Evolutionary conservation across 1,284 basidiomycete genomes (phyloP).

Genomic region (Apiotrichum sp.): DNA sequence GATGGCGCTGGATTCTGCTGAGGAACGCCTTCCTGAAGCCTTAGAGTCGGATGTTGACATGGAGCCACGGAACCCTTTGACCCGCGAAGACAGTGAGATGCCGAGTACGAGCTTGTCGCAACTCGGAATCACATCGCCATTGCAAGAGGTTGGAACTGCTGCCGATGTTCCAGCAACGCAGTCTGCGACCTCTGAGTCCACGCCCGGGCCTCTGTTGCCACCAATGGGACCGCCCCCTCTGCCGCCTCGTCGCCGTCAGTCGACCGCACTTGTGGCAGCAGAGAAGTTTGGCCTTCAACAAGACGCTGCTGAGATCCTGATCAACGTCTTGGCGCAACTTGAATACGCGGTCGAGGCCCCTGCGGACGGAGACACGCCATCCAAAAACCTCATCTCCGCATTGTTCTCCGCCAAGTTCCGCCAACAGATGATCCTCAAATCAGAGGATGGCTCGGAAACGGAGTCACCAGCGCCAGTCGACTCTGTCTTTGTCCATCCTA

Average conservation of each 20-base stretch:
- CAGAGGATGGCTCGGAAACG: slow-evolving; percentile 49
- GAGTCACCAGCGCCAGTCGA: slow-evolving; percentile 58
- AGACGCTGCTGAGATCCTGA: slow-evolving; percentile 97
- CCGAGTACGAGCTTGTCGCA: slow-evolving; percentile 5
- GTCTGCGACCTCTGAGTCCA: neutral
- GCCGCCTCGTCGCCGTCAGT: slow-evolving; percentile 9
- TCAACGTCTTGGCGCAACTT: slow-evolving; percentile 98
- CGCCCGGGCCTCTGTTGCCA: neutral
- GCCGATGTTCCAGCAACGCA: neutral
- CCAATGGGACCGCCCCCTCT: slow-evolving; percentile 5
- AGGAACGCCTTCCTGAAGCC: neutral
- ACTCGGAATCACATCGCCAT: slow-evolving; percentile 12
- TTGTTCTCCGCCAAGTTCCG: slow-evolving; percentile 82
- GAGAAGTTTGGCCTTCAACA: slow-evolving; percentile 71
- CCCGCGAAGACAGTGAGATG: slow-evolving; percentile 11
- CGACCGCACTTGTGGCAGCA: slow-evolving; percentile 15
- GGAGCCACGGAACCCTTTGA: neutral
- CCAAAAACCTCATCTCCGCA: slow-evolving; percentile 65
- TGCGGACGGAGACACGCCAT: slow-evolving; percentile 35
- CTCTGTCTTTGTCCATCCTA: slow-evolving; percentile 86
- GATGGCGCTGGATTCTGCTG: slow-evolving; percentile 9
- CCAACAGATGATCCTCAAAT: slow-evolving; percentile 59
- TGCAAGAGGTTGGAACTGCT: neutral
- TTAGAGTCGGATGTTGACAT: slow-evolving; percentile 3
- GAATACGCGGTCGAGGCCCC: slow-evolving; percentile 75